phyloP scores from a whole-genome alignment of 306 rosid genomes.

The Astragalus glycyphyllos region DNA sequence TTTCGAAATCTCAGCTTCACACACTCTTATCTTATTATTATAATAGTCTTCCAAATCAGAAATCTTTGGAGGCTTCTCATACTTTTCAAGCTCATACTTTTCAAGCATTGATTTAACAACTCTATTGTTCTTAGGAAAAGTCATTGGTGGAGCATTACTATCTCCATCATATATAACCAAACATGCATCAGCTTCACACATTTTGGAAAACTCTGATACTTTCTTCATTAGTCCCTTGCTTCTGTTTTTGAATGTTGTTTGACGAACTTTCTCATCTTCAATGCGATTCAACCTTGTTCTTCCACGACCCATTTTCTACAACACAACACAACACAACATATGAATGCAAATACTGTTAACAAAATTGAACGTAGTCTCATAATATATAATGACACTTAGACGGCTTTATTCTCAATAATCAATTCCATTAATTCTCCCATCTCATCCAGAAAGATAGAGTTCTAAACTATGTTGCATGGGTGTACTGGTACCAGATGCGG shows the following conservation, averaged over 20 bases:
- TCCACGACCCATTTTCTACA: slow-evolving; percentile 39
- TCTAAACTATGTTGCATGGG: no score
- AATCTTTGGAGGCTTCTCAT: background rate
- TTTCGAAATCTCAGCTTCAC: slow-evolving; percentile 24
- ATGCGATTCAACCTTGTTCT: background rate
- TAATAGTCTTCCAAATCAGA: slow-evolving; percentile 16
- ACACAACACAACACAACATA: background rate
- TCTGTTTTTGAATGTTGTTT: slow-evolving; percentile 8
- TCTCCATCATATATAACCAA: no score
- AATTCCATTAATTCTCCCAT: no score
- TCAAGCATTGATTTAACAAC: background rate
- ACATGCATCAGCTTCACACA: background rate
- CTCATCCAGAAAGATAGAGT: no score
- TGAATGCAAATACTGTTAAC: no score
- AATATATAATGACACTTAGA: no score
- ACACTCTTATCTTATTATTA: background rate
- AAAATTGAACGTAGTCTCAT: no score
- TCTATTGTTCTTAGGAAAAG: no score
- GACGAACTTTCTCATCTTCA: background rate
- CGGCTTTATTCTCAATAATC: no score
- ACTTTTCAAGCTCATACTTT: slow-evolving; percentile 1
- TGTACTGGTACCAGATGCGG: no score
- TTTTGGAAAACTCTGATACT: background rate
- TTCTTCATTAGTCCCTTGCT: slow-evolving; percentile 34
- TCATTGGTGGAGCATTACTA: no score